A percentile compares a stretch with the other conserved stretches of the same genome.
Conservation (phyloP, 495 filamentous ascomycete species). For the Antarctomyces pellizariae region DNA sequence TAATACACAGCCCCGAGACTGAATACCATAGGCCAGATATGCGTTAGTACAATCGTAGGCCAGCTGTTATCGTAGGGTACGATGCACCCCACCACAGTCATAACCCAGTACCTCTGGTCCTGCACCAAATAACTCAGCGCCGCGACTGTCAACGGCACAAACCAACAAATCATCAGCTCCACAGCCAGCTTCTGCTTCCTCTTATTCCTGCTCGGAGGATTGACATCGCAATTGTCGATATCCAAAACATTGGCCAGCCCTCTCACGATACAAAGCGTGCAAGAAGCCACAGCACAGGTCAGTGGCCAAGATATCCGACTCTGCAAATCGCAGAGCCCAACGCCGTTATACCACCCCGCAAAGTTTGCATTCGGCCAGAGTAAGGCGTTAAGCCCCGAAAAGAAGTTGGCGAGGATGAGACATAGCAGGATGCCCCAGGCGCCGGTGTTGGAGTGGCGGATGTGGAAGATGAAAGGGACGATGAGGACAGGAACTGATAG, state of each 20-base stretch:
- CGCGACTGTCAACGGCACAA: constrained; percentile 39
- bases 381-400: constrained; percentile 43
- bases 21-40: constrained; percentile 42
- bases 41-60: constrained; percentile 39
- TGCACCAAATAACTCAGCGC: constrained; percentile 46
- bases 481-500: constrained; percentile 4
- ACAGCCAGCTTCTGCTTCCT: constrained; percentile 26
- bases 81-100: constrained; percentile 50
- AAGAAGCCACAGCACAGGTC: constrained; percentile 36
- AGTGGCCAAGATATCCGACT: constrained; percentile 31
- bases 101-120: constrained; percentile 45
- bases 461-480: constrained; percentile 8
- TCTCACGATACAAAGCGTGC: constrained; percentile 51
- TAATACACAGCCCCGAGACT: constrained; percentile 38
- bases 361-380: constrained; percentile 62
- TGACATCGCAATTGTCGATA: constrained; percentile 32
- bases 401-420: constrained; percentile 12
- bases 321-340: constrained; percentile 64
- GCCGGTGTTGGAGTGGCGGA: constrained; percentile 11
- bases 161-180: constrained; percentile 46
- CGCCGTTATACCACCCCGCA: constrained; percentile 43
- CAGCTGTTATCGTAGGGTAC: constrained; percentile 41
- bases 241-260: constrained; percentile 45
- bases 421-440: constrained; percentile 20
- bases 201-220: constrained; percentile 24